Conservation (phyloP, 352 stramenopile genomes). For the Globisporangium iwayamae region DNA sequence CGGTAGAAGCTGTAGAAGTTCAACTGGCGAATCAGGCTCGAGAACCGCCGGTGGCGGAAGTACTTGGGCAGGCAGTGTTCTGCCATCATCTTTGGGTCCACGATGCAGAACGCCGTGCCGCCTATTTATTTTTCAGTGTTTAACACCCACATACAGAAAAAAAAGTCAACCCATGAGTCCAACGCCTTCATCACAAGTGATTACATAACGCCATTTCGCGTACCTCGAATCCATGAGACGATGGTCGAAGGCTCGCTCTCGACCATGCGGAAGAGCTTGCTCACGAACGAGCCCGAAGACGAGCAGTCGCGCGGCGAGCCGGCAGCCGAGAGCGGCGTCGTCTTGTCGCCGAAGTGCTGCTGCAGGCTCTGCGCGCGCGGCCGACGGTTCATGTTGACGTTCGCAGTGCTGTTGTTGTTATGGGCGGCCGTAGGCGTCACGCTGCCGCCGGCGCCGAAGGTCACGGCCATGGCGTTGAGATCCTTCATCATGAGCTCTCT, state of each 20-base stretch:
- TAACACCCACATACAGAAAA: constrained; percentile 6
- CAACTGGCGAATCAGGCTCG: constrained; percentile 86
- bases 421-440: constrained; percentile 11
- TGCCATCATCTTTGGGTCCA: constrained; percentile 87
- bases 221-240: constrained; percentile 77
- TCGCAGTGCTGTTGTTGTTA: background rate
- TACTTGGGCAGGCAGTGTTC: constrained; percentile 89
- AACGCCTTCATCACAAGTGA: background rate
- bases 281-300: constrained; percentile 79
- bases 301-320: constrained; percentile 34
- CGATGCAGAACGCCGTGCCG: constrained; percentile 88
- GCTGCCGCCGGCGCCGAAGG: background rate
- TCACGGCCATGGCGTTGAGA: background rate
- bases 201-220: background rate
- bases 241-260: constrained; percentile 77
- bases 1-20: constrained; percentile 93
- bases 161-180: constrained; percentile 8
- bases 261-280: constrained; percentile 84
- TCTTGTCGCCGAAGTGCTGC: constrained; percentile 26
- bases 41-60: constrained; percentile 88
- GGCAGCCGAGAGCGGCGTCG: constrained; percentile 6
- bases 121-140: constrained; percentile 25
- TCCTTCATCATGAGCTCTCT: constrained; percentile 26
- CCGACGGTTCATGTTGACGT: constrained; percentile 25
- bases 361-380: constrained; percentile 54